A percentile compares a stretch with the other conserved stretches of the same genome.
phyloP scores from a whole-genome alignment of 371 early-diverging fungal species.

The Blakeslea trispora region DNA sequence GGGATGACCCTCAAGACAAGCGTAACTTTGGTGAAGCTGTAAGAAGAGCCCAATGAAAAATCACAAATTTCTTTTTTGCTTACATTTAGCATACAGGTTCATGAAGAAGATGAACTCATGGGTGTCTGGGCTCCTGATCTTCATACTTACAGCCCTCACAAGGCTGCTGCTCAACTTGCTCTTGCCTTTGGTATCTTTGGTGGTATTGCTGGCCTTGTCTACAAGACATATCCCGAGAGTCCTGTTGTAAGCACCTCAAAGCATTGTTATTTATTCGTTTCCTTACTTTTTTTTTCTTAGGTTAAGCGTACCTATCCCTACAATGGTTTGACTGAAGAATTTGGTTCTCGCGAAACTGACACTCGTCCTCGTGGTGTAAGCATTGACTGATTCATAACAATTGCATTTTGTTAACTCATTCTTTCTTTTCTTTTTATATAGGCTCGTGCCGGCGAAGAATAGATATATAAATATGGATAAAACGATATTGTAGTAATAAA shows the following conservation, averaged over 20 bases:
- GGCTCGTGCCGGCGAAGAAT: constrained; percentile 29
- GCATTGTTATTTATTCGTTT: too few relatives aligned
- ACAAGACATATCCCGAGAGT: constrained; percentile 47
- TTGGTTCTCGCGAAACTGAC: constrained; percentile 51
- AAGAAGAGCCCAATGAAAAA: constrained; percentile 14
- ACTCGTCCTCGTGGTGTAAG: constrained; percentile 51
- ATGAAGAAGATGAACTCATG: constrained; percentile 65
- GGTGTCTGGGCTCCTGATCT: constrained; percentile 70
- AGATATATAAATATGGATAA: too few relatives aligned
- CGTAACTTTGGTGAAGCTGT: constrained; percentile 70
- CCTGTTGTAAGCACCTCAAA: constrained; percentile 36
- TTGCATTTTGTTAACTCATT: too few relatives aligned
- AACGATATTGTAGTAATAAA: neutral
- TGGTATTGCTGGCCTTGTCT: constrained; percentile 50
- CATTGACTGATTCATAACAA: neutral
- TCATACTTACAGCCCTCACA: constrained; percentile 54
- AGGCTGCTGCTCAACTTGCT: constrained; percentile 55
- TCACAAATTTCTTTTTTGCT: neutral
- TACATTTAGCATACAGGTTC: constrained; percentile 41
- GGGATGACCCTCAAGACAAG: constrained; percentile 65
- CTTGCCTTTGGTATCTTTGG: constrained; percentile 39
- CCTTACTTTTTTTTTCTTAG: constrained; percentile 20
- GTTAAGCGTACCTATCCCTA: constrained; percentile 51
- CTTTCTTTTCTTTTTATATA: constrained; percentile 1
- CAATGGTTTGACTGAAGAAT: constrained; percentile 48